Percentiles rank a stretch among this genome's conserved stretches.
These are phyloP conservation scores for Pseudonitzschia multiseries DNA, from an alignment of 108 stramenopile genomes.

Conservation along the genomic window DNA sequence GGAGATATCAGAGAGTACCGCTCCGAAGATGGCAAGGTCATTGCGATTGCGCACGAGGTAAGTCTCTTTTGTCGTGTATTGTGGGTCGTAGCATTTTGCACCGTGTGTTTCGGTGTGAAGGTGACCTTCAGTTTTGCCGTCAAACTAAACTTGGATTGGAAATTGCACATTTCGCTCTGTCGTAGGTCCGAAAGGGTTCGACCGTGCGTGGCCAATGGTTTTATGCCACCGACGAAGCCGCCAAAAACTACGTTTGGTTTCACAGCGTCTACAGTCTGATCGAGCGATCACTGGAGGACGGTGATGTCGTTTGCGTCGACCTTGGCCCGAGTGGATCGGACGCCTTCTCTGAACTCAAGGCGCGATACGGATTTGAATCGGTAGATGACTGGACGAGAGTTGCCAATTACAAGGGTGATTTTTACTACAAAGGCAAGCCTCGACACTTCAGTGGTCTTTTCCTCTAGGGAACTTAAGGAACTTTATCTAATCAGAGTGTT, in stretches of 20 bases:
- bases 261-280: constrained; percentile 68
- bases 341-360: constrained; percentile 68
- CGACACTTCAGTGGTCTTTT: constrained; percentile 2
- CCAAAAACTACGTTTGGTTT: constrained; percentile 77
- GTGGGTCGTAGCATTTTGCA: neutral
- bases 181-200: constrained; percentile 58
- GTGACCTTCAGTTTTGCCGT: neutral
- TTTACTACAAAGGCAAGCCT: constrained; percentile 43
- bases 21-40: constrained; percentile 39
- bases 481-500: too few species aligned
- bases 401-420: constrained; percentile 64
- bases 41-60: constrained; percentile 65
- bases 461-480: too few species aligned
- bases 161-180: neutral
- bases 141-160: neutral
- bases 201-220: constrained; percentile 80
- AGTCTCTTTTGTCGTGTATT: neutral
- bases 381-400: constrained; percentile 67
- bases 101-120: neutral
- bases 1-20: constrained; percentile 73
- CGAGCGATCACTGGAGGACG: constrained; percentile 55
- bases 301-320: constrained; percentile 65
- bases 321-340: constrained; percentile 73
- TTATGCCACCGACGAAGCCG: constrained; percentile 71
- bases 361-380: constrained; percentile 62